Percentiles rank a stretch among this genome's conserved stretches.
Conservation (phyloP, 164 flowering plant genomes). For the Malania oleifera region DNA sequence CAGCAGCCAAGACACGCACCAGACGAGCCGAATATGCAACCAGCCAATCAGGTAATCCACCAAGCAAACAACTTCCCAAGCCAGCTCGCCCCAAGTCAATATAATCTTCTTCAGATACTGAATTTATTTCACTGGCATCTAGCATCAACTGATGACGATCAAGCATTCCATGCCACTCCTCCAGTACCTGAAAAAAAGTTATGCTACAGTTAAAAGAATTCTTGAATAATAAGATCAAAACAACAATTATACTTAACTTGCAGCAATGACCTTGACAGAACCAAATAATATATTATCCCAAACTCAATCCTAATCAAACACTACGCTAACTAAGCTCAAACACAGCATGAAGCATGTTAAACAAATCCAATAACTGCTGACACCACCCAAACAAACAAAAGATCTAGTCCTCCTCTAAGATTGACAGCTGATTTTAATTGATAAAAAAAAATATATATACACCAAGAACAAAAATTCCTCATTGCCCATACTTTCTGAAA, state of each 20-base stretch:
- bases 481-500: conserved; percentile 65
- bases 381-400: no score
- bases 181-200: conserved; percentile 55
- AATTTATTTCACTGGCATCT: conserved; percentile 80
- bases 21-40: conserved; percentile 92
- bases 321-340: no score
- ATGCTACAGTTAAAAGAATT: conserved; percentile 4
- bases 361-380: no score
- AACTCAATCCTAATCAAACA: not conserved
- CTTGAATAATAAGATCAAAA: not conserved
- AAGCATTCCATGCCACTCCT: conserved; percentile 84
- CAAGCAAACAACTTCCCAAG: conserved; percentile 88
- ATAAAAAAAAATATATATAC: no score
- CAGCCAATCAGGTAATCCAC: conserved; percentile 94
- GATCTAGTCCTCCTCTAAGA: no score
- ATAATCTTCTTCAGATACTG: conserved; percentile 84
- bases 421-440: no score
- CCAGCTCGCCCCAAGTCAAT: conserved; percentile 86
- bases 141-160: conserved; percentile 80
- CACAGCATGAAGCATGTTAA: no score
- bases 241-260: not conserved
- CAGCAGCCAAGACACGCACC: conserved; percentile 34
- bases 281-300: not conserved
- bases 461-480: no score
- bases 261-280: not conserved